Evolutionary conservation across 2,329 filamentous ascomycete genomes (phyloP), one percentile per base, ranked within the genome.

Genomic region (Paradendryphiella salina): DNA sequence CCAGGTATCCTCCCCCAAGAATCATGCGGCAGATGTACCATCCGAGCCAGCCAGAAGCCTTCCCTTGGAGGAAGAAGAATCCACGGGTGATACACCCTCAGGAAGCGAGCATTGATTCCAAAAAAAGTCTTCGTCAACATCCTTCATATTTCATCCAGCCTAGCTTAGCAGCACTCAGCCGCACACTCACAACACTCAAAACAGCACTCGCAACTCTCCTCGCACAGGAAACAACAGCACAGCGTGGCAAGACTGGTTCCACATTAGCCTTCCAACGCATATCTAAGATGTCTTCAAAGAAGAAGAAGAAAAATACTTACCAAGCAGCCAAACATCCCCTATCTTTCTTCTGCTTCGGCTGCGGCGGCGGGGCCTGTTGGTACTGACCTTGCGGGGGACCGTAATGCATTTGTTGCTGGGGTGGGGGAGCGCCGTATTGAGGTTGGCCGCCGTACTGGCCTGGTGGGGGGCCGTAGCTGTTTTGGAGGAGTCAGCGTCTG

Each of bases 151-250:
- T 26, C 5, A 26, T 9, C 23, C 23, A 26, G 8, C 23, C 23
- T n/a, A 20, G 1, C 40, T 35, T 52, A 52, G 17, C 49, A 52
- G 37, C 70, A 72, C 13, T 72, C 69, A 45, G 60, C 69, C 5
- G 57, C 61, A 46, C 70, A 73, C 56, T 72, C 81, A 61, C 80
- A 80, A 69, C 82, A 85, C 4, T 85, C 83, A n/a, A 78, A 74
- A 65, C 83, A 85, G 73, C 82, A 85, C 68, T 85, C 83, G 63
- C 83, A 86, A 21, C 80, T 77, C 70, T 85, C 83, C 65, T 85
- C 83, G 62, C 81, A 84, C 21, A 86, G 76, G 71, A 83, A 86
- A 65, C 83, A 85, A 68, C 83, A 86, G 74, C 83, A 85, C 31
- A 86, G 54, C 3, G 64, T 60, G 3, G 70, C 70, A 39, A 72